phyloP scores from a whole-genome alignment of 1,284 basidiomycete genomes.

The Microbotryum scabiosae region DNA sequence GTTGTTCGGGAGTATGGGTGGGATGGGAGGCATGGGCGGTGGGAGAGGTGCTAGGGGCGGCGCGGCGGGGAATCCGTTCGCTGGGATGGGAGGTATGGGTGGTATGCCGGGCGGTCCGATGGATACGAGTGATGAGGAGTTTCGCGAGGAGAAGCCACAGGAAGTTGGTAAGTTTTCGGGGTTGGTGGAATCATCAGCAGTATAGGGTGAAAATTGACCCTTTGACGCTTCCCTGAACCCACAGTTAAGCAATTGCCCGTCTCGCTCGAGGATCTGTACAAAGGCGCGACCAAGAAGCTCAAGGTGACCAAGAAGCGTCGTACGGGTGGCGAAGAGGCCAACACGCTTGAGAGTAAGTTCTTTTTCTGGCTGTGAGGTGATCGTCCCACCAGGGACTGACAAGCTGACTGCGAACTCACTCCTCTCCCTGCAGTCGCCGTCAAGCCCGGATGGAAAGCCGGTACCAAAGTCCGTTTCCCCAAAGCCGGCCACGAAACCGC shows the following conservation, averaged over 20 bases:
- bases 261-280: slow-evolving; percentile 83
- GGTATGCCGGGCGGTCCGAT: neutral
- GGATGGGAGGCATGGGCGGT: slow-evolving; percentile 42
- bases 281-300: slow-evolving; percentile 77
- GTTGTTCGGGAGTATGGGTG: slow-evolving; percentile 42
- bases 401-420: neutral
- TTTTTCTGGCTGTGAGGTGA: neutral
- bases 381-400: neutral
- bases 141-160: neutral
- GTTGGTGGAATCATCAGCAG: neutral
- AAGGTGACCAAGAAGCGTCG: slow-evolving; percentile 71
- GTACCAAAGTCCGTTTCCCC: slow-evolving; percentile 85
- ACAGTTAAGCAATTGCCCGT: slow-evolving; percentile 65
- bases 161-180: neutral
- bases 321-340: slow-evolving; percentile 72
- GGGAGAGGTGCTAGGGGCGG: slow-evolving; percentile 41
- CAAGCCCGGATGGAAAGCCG: slow-evolving; percentile 58
- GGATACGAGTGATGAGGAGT: neutral
- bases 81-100: slow-evolving; percentile 27
- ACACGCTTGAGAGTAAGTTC: slow-evolving; percentile 52
- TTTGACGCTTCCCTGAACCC: neutral
- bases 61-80: slow-evolving; percentile 39
- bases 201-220: neutral
- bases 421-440: slow-evolving; percentile 49
- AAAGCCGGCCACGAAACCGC: slow-evolving; percentile 73